Evolutionary conservation across 2,329 filamentous ascomycete species (phyloP).

Genomic region (Pseudogymnoascus sp.): DNA sequence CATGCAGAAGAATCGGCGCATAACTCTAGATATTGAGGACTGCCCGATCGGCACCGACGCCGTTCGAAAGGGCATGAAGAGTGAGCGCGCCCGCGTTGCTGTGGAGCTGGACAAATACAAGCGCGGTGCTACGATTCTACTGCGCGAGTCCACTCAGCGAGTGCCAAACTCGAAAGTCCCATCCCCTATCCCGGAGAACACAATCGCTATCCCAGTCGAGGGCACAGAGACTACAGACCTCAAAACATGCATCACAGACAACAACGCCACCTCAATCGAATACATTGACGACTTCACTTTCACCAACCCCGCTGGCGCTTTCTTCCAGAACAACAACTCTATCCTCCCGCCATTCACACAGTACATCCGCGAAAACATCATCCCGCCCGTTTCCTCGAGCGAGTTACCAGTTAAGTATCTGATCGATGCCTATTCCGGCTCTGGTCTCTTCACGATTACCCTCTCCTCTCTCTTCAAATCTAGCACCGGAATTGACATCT

Average conservation of each 20-base stretch:
- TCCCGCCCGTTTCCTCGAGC: slow-evolving; percentile 41
- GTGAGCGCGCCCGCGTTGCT: slow-evolving; percentile 70
- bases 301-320: slow-evolving; percentile 84
- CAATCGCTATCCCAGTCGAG: slow-evolving; percentile 16
- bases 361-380: slow-evolving; percentile 75
- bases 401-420: slow-evolving; percentile 63
- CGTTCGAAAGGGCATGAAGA: slow-evolving; percentile 69
- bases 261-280: slow-evolving; percentile 75
- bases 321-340: slow-evolving; percentile 99
- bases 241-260: slow-evolving; percentile 85
- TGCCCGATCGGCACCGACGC: slow-evolving; percentile 90
- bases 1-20: slow-evolving; percentile 73
- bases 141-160: slow-evolving; percentile 77
- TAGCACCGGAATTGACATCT: slow-evolving; percentile 86
- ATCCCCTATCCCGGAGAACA: slow-evolving; percentile 14
- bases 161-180: slow-evolving; percentile 40
- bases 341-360: slow-evolving; percentile 81
- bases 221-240: slow-evolving; percentile 50
- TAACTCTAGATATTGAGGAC: slow-evolving; percentile 90
- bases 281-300: slow-evolving; percentile 82
- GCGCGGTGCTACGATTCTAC: slow-evolving; percentile 77
- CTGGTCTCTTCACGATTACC: slow-evolving; percentile 93
- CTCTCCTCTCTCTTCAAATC: slow-evolving; percentile 78
- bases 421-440: slow-evolving; percentile 96
- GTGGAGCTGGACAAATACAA: slow-evolving; percentile 65